Conservation (phyloP, 1,139 yeast species). For the Diutina siamensis region DNA sequence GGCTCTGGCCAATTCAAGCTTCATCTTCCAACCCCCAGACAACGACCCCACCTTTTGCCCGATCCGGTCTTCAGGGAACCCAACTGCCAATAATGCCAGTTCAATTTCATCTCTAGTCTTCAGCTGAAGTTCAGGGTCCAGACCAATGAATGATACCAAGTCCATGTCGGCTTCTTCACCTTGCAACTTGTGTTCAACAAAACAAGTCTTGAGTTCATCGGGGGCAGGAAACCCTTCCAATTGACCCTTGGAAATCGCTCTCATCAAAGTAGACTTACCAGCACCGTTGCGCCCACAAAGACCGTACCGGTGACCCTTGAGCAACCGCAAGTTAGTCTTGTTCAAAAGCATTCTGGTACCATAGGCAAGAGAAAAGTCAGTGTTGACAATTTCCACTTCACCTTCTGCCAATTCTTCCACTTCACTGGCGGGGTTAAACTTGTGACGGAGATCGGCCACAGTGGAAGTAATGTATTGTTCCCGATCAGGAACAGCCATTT, state of each 20-base stretch:
- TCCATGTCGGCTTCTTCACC: constrained; percentile 92
- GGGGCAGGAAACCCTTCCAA: constrained; percentile 95
- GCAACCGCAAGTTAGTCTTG: constrained; percentile 75
- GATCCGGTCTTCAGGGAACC: constrained; percentile 84
- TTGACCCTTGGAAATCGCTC: constrained; percentile 95
- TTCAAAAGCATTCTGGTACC: constrained; percentile 95
- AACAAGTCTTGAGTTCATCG: constrained; percentile 80
- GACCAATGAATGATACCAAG: constrained; percentile 77
- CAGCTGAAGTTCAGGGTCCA: constrained; percentile 66
- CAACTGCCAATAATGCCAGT: constrained; percentile 69
- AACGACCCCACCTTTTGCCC: constrained; percentile 85
- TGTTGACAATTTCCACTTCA: constrained; percentile 73
- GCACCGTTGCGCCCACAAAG: constrained; percentile 98
- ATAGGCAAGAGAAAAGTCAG: constrained; percentile 91
- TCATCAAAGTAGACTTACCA: constrained; percentile 95
- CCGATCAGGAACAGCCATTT: constrained; percentile 26
- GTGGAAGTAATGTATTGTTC: constrained; percentile 18
- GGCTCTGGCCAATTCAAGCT: constrained; percentile 94
- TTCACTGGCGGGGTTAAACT: constrained; percentile 48
- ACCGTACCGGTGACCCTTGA: constrained; percentile 96
- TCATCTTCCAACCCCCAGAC: constrained; percentile 99
- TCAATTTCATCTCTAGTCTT: constrained; percentile 63
- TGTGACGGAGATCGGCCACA: constrained; percentile 35
- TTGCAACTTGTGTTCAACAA: constrained; percentile 94
- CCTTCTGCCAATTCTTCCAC: constrained; percentile 50